Evolutionary conservation across 495 filamentous ascomycete species (phyloP).

Genomic region (Xylaria cubensis): DNA sequence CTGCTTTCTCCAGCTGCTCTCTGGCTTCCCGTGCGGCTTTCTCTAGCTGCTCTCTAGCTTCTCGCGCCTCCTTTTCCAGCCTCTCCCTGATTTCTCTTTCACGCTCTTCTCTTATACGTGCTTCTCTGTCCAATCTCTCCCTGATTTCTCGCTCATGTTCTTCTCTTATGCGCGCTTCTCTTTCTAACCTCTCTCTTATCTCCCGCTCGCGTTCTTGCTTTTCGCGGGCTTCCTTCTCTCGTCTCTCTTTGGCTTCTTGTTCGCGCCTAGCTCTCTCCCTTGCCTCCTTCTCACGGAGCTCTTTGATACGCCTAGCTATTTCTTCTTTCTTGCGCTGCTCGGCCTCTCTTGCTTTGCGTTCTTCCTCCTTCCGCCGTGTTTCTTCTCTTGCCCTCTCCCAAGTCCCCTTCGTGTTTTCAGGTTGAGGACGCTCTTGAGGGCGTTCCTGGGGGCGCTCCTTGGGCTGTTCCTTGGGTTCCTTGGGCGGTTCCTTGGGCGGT

Average conservation of each 20-base stretch:
- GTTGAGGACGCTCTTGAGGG: conserved; percentile 11
- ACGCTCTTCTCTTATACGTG: conserved; percentile 42
- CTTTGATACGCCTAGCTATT: conserved; percentile 54
- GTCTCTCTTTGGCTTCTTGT: conserved; percentile 52
- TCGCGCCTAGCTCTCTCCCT: conserved; percentile 60
- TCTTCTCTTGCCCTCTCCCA: conserved; percentile 80
- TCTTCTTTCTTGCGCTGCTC: conserved; percentile 59
- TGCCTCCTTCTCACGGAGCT: conserved; percentile 68
- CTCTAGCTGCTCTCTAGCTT: conserved; percentile 53
- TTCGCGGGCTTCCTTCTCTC: conserved; percentile 45
- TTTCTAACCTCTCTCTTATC: conserved; percentile 53
- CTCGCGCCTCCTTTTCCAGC: conserved; percentile 43
- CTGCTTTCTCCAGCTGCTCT: conserved; percentile 53
- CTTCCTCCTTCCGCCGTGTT: conserved; percentile 65
- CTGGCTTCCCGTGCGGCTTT: conserved; percentile 41
- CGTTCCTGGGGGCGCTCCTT: conserved; percentile 27
- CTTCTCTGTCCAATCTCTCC: conserved; percentile 49
- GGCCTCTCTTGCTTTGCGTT: conserved; percentile 60
- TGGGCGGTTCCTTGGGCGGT: not conserved
- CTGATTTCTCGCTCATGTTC: conserved; percentile 52
- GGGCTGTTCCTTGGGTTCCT: conserved; percentile 24
- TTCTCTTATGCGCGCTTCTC: conserved; percentile 52
- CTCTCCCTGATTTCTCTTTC: conserved; percentile 54
- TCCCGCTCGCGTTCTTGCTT: conserved; percentile 45
- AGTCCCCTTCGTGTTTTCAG: conserved; percentile 50